A percentile compares a stretch with the other conserved stretches of the same genome.
These are phyloP conservation scores for Mrakiaceae sp. DNA, from an alignment of 1,284 basidiomycete genomes.

Conservation along the genomic window DNA sequence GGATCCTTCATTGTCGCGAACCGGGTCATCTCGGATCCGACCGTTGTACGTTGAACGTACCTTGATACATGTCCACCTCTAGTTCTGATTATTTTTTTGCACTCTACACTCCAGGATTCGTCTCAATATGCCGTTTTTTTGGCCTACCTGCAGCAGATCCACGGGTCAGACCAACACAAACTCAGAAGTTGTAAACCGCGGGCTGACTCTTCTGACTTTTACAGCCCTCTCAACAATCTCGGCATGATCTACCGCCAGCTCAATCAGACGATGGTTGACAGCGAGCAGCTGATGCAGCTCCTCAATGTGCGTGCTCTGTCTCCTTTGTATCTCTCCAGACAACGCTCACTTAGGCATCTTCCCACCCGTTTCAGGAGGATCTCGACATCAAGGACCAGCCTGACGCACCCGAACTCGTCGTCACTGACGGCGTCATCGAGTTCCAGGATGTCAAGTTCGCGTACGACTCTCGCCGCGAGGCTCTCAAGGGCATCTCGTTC, in stretches of 20 bases:
- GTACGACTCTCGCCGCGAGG: slow-evolving; percentile 63
- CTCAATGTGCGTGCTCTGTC: slow-evolving; percentile 33
- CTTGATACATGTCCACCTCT: too few species aligned
- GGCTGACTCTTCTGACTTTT: slow-evolving; percentile 32
- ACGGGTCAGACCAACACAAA: too few species aligned
- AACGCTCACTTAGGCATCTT: background rate
- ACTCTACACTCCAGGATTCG: too few species aligned
- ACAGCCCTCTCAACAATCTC: slow-evolving; percentile 58
- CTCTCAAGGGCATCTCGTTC: slow-evolving; percentile 68
- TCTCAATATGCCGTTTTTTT: slow-evolving; percentile 45
- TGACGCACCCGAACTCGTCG: slow-evolving; percentile 57
- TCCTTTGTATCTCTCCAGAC: background rate
- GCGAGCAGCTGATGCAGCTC: slow-evolving; percentile 60
- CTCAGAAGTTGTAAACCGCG: too few species aligned
- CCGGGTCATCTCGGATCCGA: slow-evolving; percentile 46
- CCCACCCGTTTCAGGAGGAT: slow-evolving; percentile 42
- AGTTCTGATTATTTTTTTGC: too few species aligned
- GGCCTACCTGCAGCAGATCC: slow-evolving; percentile 57
- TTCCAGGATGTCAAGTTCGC: slow-evolving; percentile 74
- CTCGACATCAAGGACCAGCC: slow-evolving; percentile 71
- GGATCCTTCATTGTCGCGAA: slow-evolving; percentile 64
- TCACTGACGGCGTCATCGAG: slow-evolving; percentile 66
- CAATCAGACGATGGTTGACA: slow-evolving; percentile 61
- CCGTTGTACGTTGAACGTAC: slow-evolving; percentile 14
- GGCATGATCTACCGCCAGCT: slow-evolving; percentile 58